Evolutionary conservation across 31 red algal species (phyloP), one percentile per base, ranked within the genome.

Genomic region (Bonnemaisonia californica): DNA sequence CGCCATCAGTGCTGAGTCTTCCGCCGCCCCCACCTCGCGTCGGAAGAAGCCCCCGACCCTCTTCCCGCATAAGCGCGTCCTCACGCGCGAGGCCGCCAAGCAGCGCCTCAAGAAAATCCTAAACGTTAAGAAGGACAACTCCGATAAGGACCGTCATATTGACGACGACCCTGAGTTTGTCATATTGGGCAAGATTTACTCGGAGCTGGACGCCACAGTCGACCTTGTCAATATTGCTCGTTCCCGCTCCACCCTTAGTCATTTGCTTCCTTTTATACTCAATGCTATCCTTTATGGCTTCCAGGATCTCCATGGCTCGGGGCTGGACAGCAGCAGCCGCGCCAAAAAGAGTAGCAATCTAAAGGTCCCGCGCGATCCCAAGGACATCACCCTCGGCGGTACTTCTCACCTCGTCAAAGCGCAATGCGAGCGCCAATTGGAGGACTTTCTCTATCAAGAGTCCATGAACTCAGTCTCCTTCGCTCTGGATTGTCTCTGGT

Each of bases 201-300:
- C 88, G 0, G 91, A 92, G 29, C 45, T 73, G 23, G 87, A 92
- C 18, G 82, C 86, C 12, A 47, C 77, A 18, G 91, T 94, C 48
- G 95, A 98, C 74, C 76, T 98, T 29, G 29, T 35, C 8, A 58
- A 33, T 34, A 92, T 91, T 58, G 58, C 83, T 19, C 26, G 60
- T 13, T 84, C 78, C 47, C 37, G 71, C n/a, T 8, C 74, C 13
- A 83, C 88, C 27, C 75, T 92, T 9, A 63, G 58, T 77, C 95
- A 98, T 55, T 65, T 98, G 36, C 80, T 94, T n/a, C 96, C 92
- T 4, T 95, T 95, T 62, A 57, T 97, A 4, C 51, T 98, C 26
- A 98, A 98, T 64, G 80, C 89, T 0, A 77, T 98, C 23, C 74
- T 98, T 48, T 94, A 98, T 69, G 94, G 94, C 56, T 86, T 84